Percentiles rank a stretch among this genome's conserved stretches.
Conservation (phyloP, 2,329 filamentous ascomycete species). For the Stagonosporopsis vannaccii region DNA sequence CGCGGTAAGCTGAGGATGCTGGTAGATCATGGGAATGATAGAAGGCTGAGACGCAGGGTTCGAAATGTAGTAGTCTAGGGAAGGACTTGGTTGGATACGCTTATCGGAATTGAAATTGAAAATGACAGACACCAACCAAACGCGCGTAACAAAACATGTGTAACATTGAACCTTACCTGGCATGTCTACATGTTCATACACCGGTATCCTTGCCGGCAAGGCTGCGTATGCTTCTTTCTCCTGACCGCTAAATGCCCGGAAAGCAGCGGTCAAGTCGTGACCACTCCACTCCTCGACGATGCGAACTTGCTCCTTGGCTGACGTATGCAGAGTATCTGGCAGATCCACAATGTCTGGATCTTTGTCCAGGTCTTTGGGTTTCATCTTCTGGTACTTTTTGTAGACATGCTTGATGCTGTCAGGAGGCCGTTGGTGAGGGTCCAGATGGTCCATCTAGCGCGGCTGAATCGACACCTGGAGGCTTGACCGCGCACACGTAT, state of each 20-base stretch:
- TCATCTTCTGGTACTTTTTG: constrained; percentile 74
- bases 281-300: constrained; percentile 31
- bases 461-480: not conserved
- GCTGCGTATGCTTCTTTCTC: constrained; percentile 8
- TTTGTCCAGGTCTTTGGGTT: constrained; percentile 60
- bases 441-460: constrained; percentile 55
- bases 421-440: constrained; percentile 81
- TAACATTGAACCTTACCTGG: constrained; percentile 64
- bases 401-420: constrained; percentile 73
- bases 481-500: not conserved
- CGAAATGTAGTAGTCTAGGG: not conserved
- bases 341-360: constrained; percentile 53
- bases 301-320: constrained; percentile 26
- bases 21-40: not conserved
- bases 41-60: not conserved
- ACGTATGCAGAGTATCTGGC: constrained; percentile 37
- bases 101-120: not conserved
- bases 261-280: constrained; percentile 30
- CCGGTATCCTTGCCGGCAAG: constrained; percentile 24
- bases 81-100: not conserved
- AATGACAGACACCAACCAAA: not conserved
- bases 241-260: constrained; percentile 34
- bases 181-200: constrained; percentile 71
- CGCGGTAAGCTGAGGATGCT: not conserved
- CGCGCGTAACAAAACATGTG: not conserved